A percentile compares a stretch with the other conserved stretches of the same genome.
phyloP scores from a whole-genome alignment of 371 early-diverging fungal species.

The Mortierella sp. region DNA sequence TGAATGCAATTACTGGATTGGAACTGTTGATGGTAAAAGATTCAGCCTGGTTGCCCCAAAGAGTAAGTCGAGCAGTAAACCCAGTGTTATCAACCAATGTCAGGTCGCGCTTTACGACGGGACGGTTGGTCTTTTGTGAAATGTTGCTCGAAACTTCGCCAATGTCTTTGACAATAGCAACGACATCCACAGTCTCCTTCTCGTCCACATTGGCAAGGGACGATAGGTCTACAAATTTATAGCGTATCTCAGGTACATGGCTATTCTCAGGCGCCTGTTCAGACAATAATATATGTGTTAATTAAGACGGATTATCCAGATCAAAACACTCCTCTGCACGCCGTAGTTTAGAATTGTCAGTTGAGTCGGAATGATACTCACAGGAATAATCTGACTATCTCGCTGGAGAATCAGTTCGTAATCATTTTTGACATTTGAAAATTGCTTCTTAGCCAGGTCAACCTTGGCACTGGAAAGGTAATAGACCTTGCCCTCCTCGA shows the following conservation, averaged over 20 bases:
- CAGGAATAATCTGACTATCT: slow-evolving; percentile 70
- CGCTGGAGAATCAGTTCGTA: slow-evolving; percentile 93
- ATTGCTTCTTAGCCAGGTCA: slow-evolving; percentile 90
- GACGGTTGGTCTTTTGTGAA: slow-evolving; percentile 75
- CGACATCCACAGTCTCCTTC: slow-evolving; percentile 80
- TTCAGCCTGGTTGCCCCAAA: slow-evolving; percentile 93
- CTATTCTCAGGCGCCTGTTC: slow-evolving; percentile 70
- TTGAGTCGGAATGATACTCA: slow-evolving; percentile 47
- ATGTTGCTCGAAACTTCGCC: slow-evolving; percentile 74
- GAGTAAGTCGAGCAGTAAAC: slow-evolving; percentile 81
- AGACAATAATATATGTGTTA: neutral
- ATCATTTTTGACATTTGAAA: slow-evolving; percentile 84
- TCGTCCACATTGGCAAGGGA: slow-evolving; percentile 66
- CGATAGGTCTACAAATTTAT: slow-evolving; percentile 76
- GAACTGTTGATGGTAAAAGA: slow-evolving; percentile 63
- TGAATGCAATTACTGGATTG: slow-evolving; percentile 83
- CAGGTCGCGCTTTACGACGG: slow-evolving; percentile 90
- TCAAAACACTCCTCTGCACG: neutral
- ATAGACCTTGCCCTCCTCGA: slow-evolving; percentile 88
- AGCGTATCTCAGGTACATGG: slow-evolving; percentile 76
- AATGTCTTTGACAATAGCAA: slow-evolving; percentile 84
- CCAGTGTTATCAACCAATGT: slow-evolving; percentile 84
- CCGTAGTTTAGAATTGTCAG: neutral
- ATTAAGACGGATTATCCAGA: neutral
- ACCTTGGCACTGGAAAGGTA: slow-evolving; percentile 88